These are phyloP conservation scores for Candida bentonensis DNA, from an alignment of 805 yeast genomes.

Conservation along the genomic window DNA sequence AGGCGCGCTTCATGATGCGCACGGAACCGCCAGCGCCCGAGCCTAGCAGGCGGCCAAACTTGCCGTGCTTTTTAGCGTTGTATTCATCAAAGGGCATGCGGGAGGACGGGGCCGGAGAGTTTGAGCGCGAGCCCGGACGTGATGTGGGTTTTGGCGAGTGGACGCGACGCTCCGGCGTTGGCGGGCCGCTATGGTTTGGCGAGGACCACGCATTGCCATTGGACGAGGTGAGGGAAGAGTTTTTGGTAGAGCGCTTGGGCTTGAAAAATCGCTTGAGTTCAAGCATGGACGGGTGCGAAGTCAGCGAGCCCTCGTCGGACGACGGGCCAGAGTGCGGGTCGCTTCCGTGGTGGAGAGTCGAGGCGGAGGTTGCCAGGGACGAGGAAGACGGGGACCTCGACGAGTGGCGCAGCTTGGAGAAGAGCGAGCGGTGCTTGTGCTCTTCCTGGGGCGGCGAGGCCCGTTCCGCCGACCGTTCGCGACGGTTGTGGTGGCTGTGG, in stretches of 20 bases:
- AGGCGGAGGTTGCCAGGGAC: not conserved
- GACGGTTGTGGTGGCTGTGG: not conserved
- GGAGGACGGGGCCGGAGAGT: not conserved
- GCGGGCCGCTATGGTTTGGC: conserved; percentile 2
- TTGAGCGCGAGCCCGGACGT: conserved; percentile 4
- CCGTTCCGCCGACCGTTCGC: not conserved
- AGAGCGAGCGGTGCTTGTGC: conserved; percentile 2
- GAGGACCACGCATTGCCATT: conserved; percentile 2
- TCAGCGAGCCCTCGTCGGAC: not conserved
- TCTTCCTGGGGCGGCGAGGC: not conserved
- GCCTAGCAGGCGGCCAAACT: conserved; percentile 62
- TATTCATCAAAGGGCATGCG: conserved; percentile 26
- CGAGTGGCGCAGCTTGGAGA: conserved; percentile 1
- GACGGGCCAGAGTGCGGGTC: not conserved
- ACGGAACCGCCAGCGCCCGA: conserved; percentile 95
- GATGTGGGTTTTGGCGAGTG: conserved; percentile 2
- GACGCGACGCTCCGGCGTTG: conserved; percentile 2
- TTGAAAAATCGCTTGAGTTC: conserved; percentile 32
- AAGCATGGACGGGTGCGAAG: conserved; percentile 18
- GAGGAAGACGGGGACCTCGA: conserved; percentile 5
- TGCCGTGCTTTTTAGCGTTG: conserved; percentile 52
- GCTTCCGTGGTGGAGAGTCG: conserved; percentile 8
- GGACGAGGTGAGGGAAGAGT: conserved; percentile 3
- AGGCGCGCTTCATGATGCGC: conserved; percentile 50
- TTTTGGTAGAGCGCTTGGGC: conserved; percentile 6